Percentiles rank a stretch among this genome's conserved stretches.
phyloP scores from a whole-genome alignment of 2,329 filamentous ascomycete genomes.

The Aspergillus alliaceus region DNA sequence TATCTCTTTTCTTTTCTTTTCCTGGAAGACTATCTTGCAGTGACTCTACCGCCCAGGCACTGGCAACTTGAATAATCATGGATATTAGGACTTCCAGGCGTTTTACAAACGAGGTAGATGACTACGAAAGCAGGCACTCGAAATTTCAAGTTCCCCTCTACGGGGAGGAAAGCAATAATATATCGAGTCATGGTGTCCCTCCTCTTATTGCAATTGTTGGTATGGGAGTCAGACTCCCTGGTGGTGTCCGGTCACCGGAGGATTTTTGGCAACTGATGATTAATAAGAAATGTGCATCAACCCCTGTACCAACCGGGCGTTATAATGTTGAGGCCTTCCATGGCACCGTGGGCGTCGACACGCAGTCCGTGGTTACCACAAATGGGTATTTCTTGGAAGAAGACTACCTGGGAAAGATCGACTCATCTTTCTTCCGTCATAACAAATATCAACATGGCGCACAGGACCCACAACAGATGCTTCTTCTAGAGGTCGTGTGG shows the following conservation, averaged over 20 bases:
- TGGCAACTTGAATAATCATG: too few species aligned
- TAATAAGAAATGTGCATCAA: conserved; percentile 9
- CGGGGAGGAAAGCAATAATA: too few species aligned
- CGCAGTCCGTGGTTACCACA: background rate
- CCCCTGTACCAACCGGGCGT: conserved; percentile 21
- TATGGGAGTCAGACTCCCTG: conserved; percentile 18
- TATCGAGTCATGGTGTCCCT: background rate
- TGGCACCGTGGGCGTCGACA: background rate
- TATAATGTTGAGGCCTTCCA: conserved; percentile 25
- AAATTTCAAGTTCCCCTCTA: too few species aligned
- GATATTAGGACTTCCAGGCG: too few species aligned
- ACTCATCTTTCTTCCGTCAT: conserved; percentile 26
- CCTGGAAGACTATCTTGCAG: too few species aligned
- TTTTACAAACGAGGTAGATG: too few species aligned
- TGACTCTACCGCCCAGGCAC: too few species aligned
- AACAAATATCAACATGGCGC: conserved; percentile 12
- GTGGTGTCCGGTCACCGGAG: conserved; percentile 6
- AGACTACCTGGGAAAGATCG: conserved; percentile 19
- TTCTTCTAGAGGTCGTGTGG: conserved; percentile 29
- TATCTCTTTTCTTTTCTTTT: too few species aligned
- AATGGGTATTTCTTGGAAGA: conserved; percentile 27
- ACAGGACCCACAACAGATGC: conserved; percentile 31
- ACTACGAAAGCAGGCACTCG: too few species aligned
- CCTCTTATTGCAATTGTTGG: conserved; percentile 13
- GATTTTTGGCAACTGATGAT: conserved; percentile 16